These are phyloP conservation scores for Suhomyces pyralidae DNA, from an alignment of 805 yeast species.

Conservation along the genomic window DNA sequence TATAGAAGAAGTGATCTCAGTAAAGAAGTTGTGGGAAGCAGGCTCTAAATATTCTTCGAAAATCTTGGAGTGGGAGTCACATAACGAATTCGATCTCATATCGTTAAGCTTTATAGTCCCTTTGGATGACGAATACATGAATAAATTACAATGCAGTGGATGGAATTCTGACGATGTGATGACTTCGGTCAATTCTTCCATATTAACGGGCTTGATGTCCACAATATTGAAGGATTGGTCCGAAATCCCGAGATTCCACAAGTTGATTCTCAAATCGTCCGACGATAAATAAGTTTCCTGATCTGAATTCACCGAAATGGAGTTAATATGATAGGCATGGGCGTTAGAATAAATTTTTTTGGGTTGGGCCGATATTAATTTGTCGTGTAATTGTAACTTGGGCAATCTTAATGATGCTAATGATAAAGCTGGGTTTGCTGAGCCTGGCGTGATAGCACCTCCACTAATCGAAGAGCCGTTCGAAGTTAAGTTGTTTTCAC, in stretches of 20 bases:
- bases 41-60: constrained; percentile 95
- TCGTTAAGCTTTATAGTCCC: constrained; percentile 95
- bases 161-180: constrained; percentile 96
- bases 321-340: constrained; percentile 96
- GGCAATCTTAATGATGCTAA: constrained; percentile 68
- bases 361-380: constrained; percentile 92
- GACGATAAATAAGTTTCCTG: constrained; percentile 92
- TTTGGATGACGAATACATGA: constrained; percentile 92
- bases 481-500: constrained; percentile 70
- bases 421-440: constrained; percentile 17
- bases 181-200: constrained; percentile 98
- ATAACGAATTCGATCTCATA: constrained; percentile 92
- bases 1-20: constrained; percentile 93
- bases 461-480: neutral
- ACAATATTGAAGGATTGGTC: constrained; percentile 96
- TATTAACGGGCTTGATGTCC: constrained; percentile 94
- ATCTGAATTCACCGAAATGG: constrained; percentile 90
- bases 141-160: constrained; percentile 85
- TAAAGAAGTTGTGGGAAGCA: constrained; percentile 87
- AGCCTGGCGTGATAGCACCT: constrained; percentile 15
- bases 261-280: constrained; percentile 91
- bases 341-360: constrained; percentile 90
- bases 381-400: constrained; percentile 87
- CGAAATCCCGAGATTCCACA: constrained; percentile 93
- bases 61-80: constrained; percentile 83